These are phyloP conservation scores for Periconia macrospinosa DNA, from an alignment of 2,329 filamentous ascomycete species.

Conservation along the genomic window DNA sequence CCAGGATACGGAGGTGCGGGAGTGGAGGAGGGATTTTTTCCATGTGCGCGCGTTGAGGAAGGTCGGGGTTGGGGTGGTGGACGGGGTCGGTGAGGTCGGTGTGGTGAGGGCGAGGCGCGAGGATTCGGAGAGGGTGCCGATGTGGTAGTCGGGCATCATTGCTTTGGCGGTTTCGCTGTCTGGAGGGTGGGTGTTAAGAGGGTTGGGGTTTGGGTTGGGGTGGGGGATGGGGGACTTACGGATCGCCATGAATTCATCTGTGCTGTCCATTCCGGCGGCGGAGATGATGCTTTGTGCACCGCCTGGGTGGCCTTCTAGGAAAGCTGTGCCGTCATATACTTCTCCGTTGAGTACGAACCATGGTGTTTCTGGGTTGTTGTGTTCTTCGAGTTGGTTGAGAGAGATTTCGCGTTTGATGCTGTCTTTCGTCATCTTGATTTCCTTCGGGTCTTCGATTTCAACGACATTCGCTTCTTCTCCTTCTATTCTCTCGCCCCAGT, in stretches of 20 bases:
- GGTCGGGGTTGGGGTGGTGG: conserved; percentile 52
- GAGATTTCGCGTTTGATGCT: conserved; percentile 65
- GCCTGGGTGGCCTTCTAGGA: conserved; percentile 81
- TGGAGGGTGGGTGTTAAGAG: conserved; percentile 47
- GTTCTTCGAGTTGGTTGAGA: conserved; percentile 70
- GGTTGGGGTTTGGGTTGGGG: conserved; percentile 2
- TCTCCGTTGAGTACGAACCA: conserved; percentile 91
- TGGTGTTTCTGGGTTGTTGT: conserved; percentile 66
- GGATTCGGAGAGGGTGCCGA: conserved; percentile 71
- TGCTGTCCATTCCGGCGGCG: conserved; percentile 78
- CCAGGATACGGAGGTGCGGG: conserved; percentile 70
- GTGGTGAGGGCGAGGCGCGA: conserved; percentile 59
- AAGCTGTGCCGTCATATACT: conserved; percentile 83
- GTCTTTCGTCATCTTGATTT: conserved; percentile 78
- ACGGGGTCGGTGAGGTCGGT: conserved; percentile 46
- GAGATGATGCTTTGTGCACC: conserved; percentile 82
- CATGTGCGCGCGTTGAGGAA: conserved; percentile 76
- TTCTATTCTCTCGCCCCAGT: conserved; percentile 75
- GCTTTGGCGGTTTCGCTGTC: conserved; percentile 89
- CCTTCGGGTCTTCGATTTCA: conserved; percentile 56
- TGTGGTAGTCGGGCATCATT: conserved; percentile 86
- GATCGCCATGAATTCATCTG: conserved; percentile 89
- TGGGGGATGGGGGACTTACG: conserved; percentile 59
- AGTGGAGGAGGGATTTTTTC: conserved; percentile 71
- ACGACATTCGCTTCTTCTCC: conserved; percentile 51